Evolutionary conservation across 345 rosid genomes (phyloP), one percentile per base, ranked within the genome.

Genomic region (Aegle marmelos): DNA sequence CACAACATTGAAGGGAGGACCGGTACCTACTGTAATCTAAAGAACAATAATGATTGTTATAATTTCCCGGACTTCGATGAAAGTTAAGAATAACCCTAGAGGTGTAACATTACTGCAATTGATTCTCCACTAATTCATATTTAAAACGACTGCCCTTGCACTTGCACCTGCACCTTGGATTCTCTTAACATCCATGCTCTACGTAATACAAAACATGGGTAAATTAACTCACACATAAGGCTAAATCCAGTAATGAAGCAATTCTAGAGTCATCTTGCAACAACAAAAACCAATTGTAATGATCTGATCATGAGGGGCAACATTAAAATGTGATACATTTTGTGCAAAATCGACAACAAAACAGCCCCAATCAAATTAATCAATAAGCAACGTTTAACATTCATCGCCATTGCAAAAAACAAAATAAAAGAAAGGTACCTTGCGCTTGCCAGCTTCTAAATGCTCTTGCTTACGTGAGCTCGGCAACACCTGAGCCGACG

Each of bases 361-460:
- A 30, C 13, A 48, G 24, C 21, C 27, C 53, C 4, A 27, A 24
- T 70, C 4, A 70, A 70, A 58, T 48, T 22, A 72, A 80, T 71
- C 73, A 28, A 76, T 56, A 73, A 25, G 70, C 54, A 27, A 5
- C 17, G 24, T 19, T 22, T 50, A 70, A 70, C 41, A 70, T 53
- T 65, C 25, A 70, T 28, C 27, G 22, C 16, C 36, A 70, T 11
- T 25, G 13, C 58, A 25, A 14, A 53, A 70, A 63, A 76, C 53
- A 25, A 71, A 9, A 19, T 6, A 21, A 4, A 28, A 39, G 66
- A 16, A 70, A 39, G 48, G 37, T 84, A 94, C 99, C 99, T 93
- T 91, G 50, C 97, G 93, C 68, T 95, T 93, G 73, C 98, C 99
- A 79, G 98, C 98, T 80, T 92, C 91, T 76, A 92, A 88, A 86